Conservation (phyloP, 441 rosid genomes). For the Arabidopsis lyrata region DNA sequence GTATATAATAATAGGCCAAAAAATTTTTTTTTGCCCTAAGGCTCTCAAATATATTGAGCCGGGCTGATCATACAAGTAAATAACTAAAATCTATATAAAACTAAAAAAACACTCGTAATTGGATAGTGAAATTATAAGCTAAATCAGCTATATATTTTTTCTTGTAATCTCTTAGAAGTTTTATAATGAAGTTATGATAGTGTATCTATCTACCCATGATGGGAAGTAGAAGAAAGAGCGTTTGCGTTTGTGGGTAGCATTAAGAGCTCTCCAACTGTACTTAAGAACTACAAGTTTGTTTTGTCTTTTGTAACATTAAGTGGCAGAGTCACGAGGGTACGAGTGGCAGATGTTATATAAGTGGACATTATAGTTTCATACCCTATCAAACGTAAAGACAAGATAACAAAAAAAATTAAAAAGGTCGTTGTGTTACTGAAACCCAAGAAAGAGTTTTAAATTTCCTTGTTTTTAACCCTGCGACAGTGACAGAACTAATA, state of each 20-base stretch:
- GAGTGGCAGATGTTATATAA: constrained; percentile 42
- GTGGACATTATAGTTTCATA: constrained; percentile 45
- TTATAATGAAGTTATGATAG: neutral
- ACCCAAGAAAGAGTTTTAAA: constrained; percentile 14
- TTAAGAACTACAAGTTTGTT: constrained; percentile 38
- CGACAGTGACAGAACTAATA: constrained; percentile 26
- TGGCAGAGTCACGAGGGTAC: constrained; percentile 45
- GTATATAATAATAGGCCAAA: no score
- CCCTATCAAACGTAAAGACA: constrained; percentile 44
- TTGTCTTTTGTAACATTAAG: constrained; percentile 38
- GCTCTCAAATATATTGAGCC: no score
- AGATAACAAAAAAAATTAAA: constrained; percentile 26
- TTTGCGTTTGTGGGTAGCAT: constrained; percentile 13
- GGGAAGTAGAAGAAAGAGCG: neutral
- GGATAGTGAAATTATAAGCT: neutral
- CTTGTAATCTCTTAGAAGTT: neutral
- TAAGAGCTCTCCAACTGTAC: constrained; percentile 37
- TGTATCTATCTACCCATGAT: neutral
- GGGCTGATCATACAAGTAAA: constrained; percentile 10
- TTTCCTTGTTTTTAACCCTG: constrained; percentile 20
- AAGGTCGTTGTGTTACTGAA: constrained; percentile 22
- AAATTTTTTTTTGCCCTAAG: no score
- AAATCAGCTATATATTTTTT: neutral
- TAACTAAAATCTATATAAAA: neutral
- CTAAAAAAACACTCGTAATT: no score